phyloP scores from a whole-genome alignment of 106 monocot species.

The Allium fistulosum region DNA sequence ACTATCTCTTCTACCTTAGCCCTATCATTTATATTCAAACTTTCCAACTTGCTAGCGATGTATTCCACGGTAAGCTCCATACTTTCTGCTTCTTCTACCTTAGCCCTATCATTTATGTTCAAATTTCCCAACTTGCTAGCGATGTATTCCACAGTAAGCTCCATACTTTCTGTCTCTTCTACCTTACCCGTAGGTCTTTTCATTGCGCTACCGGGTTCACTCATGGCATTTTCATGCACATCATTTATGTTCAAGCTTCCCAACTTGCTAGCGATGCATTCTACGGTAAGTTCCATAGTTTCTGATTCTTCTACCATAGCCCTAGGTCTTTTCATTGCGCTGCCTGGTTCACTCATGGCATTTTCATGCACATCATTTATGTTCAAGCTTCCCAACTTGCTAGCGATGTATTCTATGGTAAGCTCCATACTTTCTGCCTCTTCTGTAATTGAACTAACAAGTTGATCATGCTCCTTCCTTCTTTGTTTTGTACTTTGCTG shows the following conservation, averaged over 20 bases:
- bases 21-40: too few relatives aligned
- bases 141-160: conserved; percentile 24
- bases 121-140: conserved; percentile 34
- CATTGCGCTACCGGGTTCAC: too few relatives aligned
- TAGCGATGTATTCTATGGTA: conserved; percentile 32
- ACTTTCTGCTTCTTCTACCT: conserved; percentile 35
- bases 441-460: neutral
- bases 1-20: too few relatives aligned
- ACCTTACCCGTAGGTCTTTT: conserved; percentile 65
- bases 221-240: too few relatives aligned
- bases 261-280: conserved; percentile 37
- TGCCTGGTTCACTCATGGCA: conserved; percentile 13
- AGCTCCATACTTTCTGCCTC: neutral
- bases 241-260: conserved; percentile 34
- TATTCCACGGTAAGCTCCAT: too few relatives aligned
- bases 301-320: conserved; percentile 45
- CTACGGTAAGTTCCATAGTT: conserved; percentile 18
- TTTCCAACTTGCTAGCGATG: too few relatives aligned
- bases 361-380: conserved; percentile 24
- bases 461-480: conserved; percentile 17
- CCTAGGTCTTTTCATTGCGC: conserved; percentile 41
- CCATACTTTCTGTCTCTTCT: conserved; percentile 12
- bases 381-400: conserved; percentile 32
- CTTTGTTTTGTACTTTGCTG: conserved; percentile 1
- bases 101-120: conserved; percentile 40